A percentile compares a stretch with the other conserved stretches of the same genome.
Evolutionary conservation across 2,329 filamentous ascomycete species (phyloP).

Genomic region (Phialophora tarda): DNA sequence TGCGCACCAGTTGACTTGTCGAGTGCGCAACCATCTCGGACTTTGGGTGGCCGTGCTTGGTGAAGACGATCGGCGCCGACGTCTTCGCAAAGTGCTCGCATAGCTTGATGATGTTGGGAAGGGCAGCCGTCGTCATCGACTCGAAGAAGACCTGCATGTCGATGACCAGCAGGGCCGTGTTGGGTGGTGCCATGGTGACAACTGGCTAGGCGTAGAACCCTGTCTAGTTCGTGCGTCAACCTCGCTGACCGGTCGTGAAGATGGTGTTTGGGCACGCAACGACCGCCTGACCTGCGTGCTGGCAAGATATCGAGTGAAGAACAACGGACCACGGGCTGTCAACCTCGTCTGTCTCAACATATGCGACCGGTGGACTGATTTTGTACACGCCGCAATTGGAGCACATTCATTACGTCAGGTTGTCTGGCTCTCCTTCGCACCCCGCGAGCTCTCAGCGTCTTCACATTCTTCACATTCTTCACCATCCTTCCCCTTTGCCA

Average conservation of each 20-base stretch:
- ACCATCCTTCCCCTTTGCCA: not conserved
- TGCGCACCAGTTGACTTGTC: slow-evolving; percentile 48
- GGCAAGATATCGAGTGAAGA: slow-evolving; percentile 1
- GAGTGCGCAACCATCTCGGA: slow-evolving; percentile 43
- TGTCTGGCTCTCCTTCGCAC: not conserved
- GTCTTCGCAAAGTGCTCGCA: slow-evolving; percentile 41
- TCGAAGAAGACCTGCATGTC: slow-evolving; percentile 51
- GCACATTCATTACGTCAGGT: not conserved
- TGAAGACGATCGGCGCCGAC: slow-evolving; percentile 46
- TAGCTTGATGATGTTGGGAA: slow-evolving; percentile 47
- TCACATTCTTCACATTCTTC: not conserved
- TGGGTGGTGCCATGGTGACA: slow-evolving; percentile 13
- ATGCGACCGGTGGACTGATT: not conserved
- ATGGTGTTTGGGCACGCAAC: slow-evolving; percentile 18
- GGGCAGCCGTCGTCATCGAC: slow-evolving; percentile 44
- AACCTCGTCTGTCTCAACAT: not conserved
- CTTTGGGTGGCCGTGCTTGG: slow-evolving; percentile 49
- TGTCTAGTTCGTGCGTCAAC: slow-evolving; percentile 3
- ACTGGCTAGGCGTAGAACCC: not conserved
- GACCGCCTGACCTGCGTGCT: not conserved
- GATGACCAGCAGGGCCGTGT: slow-evolving; percentile 49
- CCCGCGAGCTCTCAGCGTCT: not conserved
- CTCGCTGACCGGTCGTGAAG: not conserved
- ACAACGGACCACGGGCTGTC: not conserved
- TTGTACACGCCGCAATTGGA: not conserved